Conservation (phyloP, 352 stramenopile genomes). For the Phytophthora chlamydospora region DNA sequence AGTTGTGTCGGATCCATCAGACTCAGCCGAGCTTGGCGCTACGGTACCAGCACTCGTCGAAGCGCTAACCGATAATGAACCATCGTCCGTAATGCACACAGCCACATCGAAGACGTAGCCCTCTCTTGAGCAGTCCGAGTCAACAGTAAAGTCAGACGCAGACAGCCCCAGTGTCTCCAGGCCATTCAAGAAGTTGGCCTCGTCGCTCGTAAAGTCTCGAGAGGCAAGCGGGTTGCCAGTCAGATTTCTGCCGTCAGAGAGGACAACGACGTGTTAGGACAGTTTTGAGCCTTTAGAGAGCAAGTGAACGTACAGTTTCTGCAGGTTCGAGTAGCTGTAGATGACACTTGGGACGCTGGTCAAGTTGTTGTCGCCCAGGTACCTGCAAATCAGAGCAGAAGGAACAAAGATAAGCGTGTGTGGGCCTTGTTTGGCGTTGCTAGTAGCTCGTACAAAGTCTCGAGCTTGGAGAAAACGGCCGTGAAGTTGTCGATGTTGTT, state of each 20-base stretch:
- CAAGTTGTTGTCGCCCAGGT: slow-evolving; percentile 60
- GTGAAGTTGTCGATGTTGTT: slow-evolving; percentile 64
- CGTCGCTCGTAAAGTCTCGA: slow-evolving; percentile 40
- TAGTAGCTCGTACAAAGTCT: slow-evolving; percentile 11
- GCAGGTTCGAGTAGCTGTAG: slow-evolving; percentile 53
- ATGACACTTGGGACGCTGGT: slow-evolving; percentile 51
- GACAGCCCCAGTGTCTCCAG: slow-evolving; percentile 35
- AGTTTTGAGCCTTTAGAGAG: not conserved
- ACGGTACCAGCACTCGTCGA: slow-evolving; percentile 1
- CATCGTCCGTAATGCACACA: slow-evolving; percentile 34
- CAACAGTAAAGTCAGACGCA: slow-evolving; percentile 35
- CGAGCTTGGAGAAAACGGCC: slow-evolving; percentile 51
- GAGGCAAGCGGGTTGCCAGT: slow-evolving; percentile 41
- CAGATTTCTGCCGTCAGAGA: slow-evolving; percentile 25
- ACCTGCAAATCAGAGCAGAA: slow-evolving; percentile 11
- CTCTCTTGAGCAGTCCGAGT: slow-evolving; percentile 17
- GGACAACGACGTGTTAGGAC: not conserved
- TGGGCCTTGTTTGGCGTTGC: not conserved
- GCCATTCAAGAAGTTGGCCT: slow-evolving; percentile 38
- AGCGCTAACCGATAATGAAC: slow-evolving; percentile 5
- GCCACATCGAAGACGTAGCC: slow-evolving; percentile 22
- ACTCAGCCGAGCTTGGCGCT: not conserved
- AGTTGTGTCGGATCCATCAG: slow-evolving; percentile 6
- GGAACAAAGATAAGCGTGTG: not conserved
- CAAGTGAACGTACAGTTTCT: slow-evolving; percentile 39